Evolutionary conservation across 2,329 filamentous ascomycete genomes (phyloP), one percentile per base, ranked within the genome.

Genomic region (Talaromyces sp.): DNA sequence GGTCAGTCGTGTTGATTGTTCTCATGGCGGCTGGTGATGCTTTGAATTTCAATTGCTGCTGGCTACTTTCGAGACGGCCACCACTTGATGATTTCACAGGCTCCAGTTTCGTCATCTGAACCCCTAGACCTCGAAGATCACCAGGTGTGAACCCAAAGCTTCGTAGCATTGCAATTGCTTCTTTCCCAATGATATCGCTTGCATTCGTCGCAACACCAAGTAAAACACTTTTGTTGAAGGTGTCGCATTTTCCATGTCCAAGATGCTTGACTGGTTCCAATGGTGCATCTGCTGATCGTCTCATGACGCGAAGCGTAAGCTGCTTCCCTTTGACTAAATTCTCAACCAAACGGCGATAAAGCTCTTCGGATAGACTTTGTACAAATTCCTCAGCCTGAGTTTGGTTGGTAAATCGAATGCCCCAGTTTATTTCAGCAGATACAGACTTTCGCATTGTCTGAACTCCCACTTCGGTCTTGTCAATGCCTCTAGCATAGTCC

Each of bases 371-470:
- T 0, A 99, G 81, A 69, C 91, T 95, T 67, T 87, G 82, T 35
- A 98, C 85, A 75, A 99, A 99, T 68, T 96, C 92, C 66, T 98
- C 94, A 0, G 93, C 93, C 77, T 99, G 94, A n/a, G 87, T 84
- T 72, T 97, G 92, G 66, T 85, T 96, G 70, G 95, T 87, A 74
- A 99, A 99, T 6, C 95, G 88, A 64, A 99, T 96, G 2, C 96
- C 95, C 95, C 95, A 99, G 72, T 95, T 99, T 67, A 99, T 92
- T 75, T 99, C 95, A 0, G 94, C 94, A 1, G 95, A 98, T 0
- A 99, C 92, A 0, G 94, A 98, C 74, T 98, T 99, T 62, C 95
- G 88, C 16, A 92, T 82, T 0, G 90, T 87, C 72, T 96, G 90
- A 65, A 94, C 90, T 37, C 93, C 94, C 6, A 98, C 92, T 75